phyloP scores from a whole-genome alignment of 2,329 filamentous ascomycete species.

The Alternaria alternata region DNA sequence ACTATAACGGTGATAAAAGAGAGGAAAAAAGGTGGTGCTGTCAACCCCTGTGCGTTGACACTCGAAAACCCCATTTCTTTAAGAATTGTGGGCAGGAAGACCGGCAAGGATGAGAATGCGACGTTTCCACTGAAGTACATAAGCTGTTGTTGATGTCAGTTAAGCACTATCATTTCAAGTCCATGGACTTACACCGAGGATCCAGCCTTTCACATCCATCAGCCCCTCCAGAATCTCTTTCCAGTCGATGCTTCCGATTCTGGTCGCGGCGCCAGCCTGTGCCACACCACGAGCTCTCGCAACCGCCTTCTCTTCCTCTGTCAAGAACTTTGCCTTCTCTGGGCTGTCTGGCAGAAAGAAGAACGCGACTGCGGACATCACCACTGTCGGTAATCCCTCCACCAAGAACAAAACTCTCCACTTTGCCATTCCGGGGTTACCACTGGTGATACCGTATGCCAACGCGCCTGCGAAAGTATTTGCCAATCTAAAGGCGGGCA shows the following conservation, averaged over 20 bases:
- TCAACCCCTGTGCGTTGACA: constrained; percentile 74
- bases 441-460: constrained; percentile 64
- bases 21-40: constrained; percentile 74
- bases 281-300: constrained; percentile 40
- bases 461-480: constrained; percentile 79
- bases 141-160: constrained; percentile 23
- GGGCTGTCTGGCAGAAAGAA: constrained; percentile 57
- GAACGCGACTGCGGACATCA: constrained; percentile 53
- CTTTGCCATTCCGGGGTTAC: constrained; percentile 62
- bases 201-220: constrained; percentile 46
- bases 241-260: constrained; percentile 40
- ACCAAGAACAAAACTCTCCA: constrained; percentile 68
- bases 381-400: constrained; percentile 54
- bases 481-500: constrained; percentile 60
- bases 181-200: constrained; percentile 38
- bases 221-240: constrained; percentile 41
- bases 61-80: constrained; percentile 71
- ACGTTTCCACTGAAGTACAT: constrained; percentile 51
- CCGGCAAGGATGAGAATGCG: constrained; percentile 63
- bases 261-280: constrained; percentile 39
- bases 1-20: constrained; percentile 69
- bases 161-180: neutral
- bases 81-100: constrained; percentile 56
- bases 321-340: constrained; percentile 53
- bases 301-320: constrained; percentile 51